Conservation (phyloP, 2,329 filamentous ascomycete genomes). For the Verticillium isaacii region DNA sequence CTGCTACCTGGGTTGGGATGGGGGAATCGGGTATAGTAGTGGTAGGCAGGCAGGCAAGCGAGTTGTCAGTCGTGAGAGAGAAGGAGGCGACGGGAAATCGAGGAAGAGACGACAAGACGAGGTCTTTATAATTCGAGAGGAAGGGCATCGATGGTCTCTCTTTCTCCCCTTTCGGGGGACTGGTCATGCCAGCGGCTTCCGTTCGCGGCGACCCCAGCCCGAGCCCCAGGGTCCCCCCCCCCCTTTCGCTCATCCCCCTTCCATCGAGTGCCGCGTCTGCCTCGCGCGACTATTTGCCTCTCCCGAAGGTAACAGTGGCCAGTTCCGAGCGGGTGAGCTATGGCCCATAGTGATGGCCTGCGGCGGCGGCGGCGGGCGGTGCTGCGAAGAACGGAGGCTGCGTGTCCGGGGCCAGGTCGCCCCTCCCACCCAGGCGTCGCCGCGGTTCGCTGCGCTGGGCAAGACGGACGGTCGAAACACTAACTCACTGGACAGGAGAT, state of each 20-base stretch:
- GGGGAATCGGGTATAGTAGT: background rate
- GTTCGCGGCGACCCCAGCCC: background rate
- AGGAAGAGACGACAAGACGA: background rate
- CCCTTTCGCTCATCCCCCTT: background rate
- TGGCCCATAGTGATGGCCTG: background rate
- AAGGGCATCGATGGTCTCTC: background rate
- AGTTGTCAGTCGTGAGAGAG: background rate
- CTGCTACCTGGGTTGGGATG: background rate
- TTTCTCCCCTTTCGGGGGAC: background rate
- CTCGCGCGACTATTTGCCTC: background rate
- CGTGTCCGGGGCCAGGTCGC: background rate
- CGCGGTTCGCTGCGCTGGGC: background rate
- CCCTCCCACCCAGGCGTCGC: background rate
- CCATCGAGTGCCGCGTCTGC: background rate
- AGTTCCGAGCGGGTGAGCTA: background rate
- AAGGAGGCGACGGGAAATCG: background rate
- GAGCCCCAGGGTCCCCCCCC: background rate
- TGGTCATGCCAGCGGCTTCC: background rate
- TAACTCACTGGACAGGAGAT: background rate
- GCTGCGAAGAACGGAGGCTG: background rate
- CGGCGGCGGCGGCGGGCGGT: background rate
- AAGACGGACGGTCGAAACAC: no score
- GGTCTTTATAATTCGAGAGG: background rate
- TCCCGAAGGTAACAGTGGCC: background rate
- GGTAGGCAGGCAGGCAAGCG: background rate